Evolutionary conservation across 441 rosid species (phyloP).

Genomic region (Gossypium schwendimanii): DNA sequence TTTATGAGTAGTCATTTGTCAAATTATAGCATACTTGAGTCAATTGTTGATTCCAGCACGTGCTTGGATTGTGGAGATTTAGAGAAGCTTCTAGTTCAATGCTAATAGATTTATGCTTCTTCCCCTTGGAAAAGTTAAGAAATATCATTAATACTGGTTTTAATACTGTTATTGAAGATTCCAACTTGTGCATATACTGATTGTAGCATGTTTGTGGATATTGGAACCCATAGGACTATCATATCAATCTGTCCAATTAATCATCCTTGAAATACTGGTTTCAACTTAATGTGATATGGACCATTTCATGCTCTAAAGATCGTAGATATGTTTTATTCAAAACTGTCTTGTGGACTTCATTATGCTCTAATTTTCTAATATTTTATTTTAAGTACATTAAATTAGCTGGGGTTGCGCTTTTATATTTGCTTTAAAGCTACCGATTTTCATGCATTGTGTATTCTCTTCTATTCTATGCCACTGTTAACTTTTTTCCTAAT

Average conservation of each 20-base stretch:
- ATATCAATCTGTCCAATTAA: not conserved
- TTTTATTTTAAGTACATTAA: not conserved
- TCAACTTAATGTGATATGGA: not conserved
- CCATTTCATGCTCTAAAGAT: not conserved
- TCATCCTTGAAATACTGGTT: not conserved
- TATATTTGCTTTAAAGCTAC: not conserved
- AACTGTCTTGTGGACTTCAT: not conserved
- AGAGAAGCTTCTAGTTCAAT: not conserved
- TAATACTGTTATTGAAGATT: not conserved
- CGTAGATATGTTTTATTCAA: not conserved
- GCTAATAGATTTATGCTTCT: not conserved
- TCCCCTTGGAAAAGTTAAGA: not conserved
- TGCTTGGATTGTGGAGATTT: not conserved
- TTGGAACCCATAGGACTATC: not conserved
- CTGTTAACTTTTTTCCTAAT: not conserved
- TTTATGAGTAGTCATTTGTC: not conserved
- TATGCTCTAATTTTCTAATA: not conserved
- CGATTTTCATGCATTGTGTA: not conserved
- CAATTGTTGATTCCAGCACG: not conserved
- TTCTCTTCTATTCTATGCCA: not conserved
- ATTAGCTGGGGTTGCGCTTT: constrained; percentile 2
- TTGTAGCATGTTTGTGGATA: not conserved
- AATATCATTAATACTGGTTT: not conserved
- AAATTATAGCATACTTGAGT: not conserved
- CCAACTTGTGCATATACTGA: not conserved